phyloP scores from a whole-genome alignment of 2,329 filamentous ascomycete genomes.

The Bipolaris victoriae region DNA sequence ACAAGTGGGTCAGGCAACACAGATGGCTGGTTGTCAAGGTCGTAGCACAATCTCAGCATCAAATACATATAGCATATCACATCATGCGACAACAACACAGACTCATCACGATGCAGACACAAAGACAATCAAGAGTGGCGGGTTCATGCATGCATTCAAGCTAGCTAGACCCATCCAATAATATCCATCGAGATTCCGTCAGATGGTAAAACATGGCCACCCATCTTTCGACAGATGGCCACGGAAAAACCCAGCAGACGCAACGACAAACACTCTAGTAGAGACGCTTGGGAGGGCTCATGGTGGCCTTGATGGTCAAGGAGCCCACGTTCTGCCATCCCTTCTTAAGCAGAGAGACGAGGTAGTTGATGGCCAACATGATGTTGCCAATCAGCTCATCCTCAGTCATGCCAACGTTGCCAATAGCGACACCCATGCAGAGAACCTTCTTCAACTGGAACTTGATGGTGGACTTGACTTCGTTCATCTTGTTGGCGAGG shows the following conservation, averaged over 20 bases:
- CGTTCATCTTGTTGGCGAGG: slow-evolving; percentile 91
- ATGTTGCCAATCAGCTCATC: slow-evolving; percentile 98
- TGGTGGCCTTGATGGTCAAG: slow-evolving; percentile 99
- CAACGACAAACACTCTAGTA: slow-evolving; percentile 69
- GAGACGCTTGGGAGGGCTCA: slow-evolving; percentile 97
- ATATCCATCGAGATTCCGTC: slow-evolving; percentile 28
- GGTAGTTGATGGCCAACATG: slow-evolving; percentile 99
- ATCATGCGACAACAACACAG: neutral
- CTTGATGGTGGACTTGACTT: slow-evolving; percentile 99
- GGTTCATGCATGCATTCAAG: slow-evolving; percentile 41
- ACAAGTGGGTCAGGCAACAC: neutral
- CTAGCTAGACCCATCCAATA: slow-evolving; percentile 38
- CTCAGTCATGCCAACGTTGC: slow-evolving; percentile 96
- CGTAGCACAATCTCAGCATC: neutral
- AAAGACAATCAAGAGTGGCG: slow-evolving; percentile 12
- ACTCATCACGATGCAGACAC: neutral
- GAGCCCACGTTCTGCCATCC: slow-evolving; percentile 99
- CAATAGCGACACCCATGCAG: slow-evolving; percentile 99
- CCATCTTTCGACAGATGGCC: slow-evolving; percentile 26
- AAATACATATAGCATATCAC: neutral
- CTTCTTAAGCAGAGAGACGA: slow-evolving; percentile 99
- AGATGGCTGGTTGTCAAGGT: neutral
- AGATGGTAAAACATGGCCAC: slow-evolving; percentile 25
- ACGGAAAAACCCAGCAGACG: slow-evolving; percentile 24
- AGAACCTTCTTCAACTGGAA: slow-evolving; percentile 99